A percentile compares a stretch with the other conserved stretches of the same genome.
Evolutionary conservation across 2,329 filamentous ascomycete genomes (phyloP).

Genomic region (Purpureocillium takamizusanense): DNA sequence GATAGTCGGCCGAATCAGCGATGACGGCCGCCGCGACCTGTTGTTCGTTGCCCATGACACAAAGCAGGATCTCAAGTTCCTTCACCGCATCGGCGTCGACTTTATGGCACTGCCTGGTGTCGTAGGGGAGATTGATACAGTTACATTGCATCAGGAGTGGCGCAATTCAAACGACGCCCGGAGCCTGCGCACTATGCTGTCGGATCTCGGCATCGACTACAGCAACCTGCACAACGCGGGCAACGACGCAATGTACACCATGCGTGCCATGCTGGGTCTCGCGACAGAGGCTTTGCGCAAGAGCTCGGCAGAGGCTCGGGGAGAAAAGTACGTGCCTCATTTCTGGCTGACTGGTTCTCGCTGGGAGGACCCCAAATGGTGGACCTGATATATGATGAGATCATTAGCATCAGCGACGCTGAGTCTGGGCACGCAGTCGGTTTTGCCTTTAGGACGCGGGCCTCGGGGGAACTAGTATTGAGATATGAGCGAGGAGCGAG

Average conservation of each 20-base stretch:
- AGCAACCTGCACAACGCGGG: slow-evolving; percentile 76
- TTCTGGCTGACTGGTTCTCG: not conserved
- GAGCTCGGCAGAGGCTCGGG: slow-evolving; percentile 9
- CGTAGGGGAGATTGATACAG: slow-evolving; percentile 63
- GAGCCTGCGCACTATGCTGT: slow-evolving; percentile 52
- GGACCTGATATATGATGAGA: no score
- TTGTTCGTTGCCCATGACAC: slow-evolving; percentile 75
- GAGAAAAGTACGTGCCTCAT: slow-evolving; percentile 9
- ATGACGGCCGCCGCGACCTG: slow-evolving; percentile 39
- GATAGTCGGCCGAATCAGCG: no score
- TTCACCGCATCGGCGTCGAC: slow-evolving; percentile 57
- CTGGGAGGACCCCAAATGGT: no score
- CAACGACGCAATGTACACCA: slow-evolving; percentile 75
- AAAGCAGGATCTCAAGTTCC: slow-evolving; percentile 56
- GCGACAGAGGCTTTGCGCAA: slow-evolving; percentile 16
- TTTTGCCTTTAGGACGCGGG: no score
- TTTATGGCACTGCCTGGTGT: slow-evolving; percentile 41
- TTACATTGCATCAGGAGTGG: slow-evolving; percentile 57
- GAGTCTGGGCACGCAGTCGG: no score
- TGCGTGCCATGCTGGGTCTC: slow-evolving; percentile 59
- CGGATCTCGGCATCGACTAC: slow-evolving; percentile 51
- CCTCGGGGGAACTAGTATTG: not conserved
- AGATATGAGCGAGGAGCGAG: slow-evolving; percentile 4
- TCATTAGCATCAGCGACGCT: no score
- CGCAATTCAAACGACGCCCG: slow-evolving; percentile 41